Percentiles rank a stretch among this genome's conserved stretches.
These are phyloP conservation scores for Emmonsiellopsis sp. DNA, from an alignment of 2,329 filamentous ascomycete genomes.

Conservation along the genomic window DNA sequence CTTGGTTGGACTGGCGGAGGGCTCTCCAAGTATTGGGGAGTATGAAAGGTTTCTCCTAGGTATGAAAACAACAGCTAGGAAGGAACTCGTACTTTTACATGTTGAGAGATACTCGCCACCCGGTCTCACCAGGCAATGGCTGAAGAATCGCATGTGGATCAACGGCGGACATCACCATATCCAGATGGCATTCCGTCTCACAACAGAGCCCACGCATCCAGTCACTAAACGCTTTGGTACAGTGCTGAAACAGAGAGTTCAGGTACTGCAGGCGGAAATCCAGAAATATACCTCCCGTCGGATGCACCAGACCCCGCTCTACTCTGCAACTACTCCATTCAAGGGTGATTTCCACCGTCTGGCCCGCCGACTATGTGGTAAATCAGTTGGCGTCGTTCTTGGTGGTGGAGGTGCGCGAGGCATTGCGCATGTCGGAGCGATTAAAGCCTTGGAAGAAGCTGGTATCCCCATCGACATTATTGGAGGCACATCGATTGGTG, in stretches of 20 bases:
- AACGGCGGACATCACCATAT: constrained; percentile 97
- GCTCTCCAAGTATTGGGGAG: constrained; percentile 82
- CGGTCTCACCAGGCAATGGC: constrained; percentile 79
- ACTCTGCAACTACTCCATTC: constrained; percentile 83
- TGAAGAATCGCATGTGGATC: constrained; percentile 91
- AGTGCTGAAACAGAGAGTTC: constrained; percentile 82
- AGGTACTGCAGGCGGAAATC: constrained; percentile 91
- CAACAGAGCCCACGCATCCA: constrained; percentile 65
- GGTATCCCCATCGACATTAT: constrained; percentile 94
- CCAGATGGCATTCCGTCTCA: constrained; percentile 80
- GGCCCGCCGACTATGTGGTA: constrained; percentile 80
- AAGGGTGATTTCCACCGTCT: constrained; percentile 96
- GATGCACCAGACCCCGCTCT: constrained; percentile 78
- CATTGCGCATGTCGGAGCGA: constrained; percentile 87
- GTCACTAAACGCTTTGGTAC: constrained; percentile 71
- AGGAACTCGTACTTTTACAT: constrained; percentile 84
- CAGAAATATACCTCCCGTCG: constrained; percentile 96
- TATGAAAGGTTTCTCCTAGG: constrained; percentile 94
- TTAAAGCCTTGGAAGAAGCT: constrained; percentile 88
- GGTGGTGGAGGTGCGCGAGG: constrained; percentile 89
- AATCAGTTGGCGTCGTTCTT: constrained; percentile 86
- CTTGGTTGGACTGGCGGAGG: constrained; percentile 82
- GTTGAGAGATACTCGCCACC: constrained; percentile 77
- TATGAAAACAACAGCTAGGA: constrained; percentile 93
- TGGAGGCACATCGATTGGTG: constrained; percentile 90